A percentile compares a stretch with the other conserved stretches of the same genome.
These are phyloP conservation scores for Babesia bigemina DNA, from an alignment of 169 alveolate genomes.

Conservation along the genomic window DNA sequence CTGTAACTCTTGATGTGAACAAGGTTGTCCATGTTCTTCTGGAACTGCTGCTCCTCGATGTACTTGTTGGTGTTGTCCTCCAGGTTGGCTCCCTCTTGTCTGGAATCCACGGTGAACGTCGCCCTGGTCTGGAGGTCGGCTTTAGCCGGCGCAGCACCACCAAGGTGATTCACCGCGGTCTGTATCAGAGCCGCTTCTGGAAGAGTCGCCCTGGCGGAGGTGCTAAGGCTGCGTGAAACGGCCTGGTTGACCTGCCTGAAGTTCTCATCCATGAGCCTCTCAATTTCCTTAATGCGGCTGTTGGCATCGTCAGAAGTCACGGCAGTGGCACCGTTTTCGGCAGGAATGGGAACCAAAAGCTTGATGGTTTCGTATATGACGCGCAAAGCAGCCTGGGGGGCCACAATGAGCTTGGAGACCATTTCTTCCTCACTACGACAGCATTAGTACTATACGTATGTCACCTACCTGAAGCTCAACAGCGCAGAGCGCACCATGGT, in stretches of 20 bases:
- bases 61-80: conserved; percentile 6
- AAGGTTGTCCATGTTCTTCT: conserved; percentile 2
- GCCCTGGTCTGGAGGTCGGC: background rate
- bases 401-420: conserved; percentile 46
- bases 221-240: background rate
- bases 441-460: no score
- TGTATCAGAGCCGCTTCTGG: conserved; percentile 9
- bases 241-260: conserved; percentile 9
- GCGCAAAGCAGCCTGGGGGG: conserved; percentile 56
- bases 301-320: no score
- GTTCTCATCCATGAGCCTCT: conserved; percentile 4
- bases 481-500: conserved; percentile 15
- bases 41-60: conserved; percentile 18
- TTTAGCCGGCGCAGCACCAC: background rate
- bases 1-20: conserved; percentile 18
- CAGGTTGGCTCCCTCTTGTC: background rate
- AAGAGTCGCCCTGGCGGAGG: background rate
- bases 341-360: conserved; percentile 33
- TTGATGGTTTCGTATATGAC: conserved; percentile 35
- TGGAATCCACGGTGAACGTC: conserved; percentile 5
- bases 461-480: conserved; percentile 9
- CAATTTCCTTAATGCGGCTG: background rate
- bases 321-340: no score
- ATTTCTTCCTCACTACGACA: conserved; percentile 41
- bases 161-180: background rate